Evolutionary conservation across 495 filamentous ascomycete genomes (phyloP).

Genomic region (Eremomyces bilateralis): DNA sequence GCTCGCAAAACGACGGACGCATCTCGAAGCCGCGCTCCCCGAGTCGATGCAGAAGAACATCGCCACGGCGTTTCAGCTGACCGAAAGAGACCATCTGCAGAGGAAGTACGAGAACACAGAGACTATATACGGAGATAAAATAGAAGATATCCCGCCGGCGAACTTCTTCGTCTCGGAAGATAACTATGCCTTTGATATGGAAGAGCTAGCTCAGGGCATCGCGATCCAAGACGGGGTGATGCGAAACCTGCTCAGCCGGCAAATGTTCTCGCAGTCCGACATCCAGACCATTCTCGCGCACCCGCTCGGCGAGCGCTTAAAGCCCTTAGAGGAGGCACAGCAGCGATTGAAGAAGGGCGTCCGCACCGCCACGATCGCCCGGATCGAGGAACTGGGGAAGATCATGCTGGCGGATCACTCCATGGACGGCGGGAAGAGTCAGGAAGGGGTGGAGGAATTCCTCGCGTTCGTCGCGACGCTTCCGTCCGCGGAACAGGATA

Average conservation of each 20-base stretch:
- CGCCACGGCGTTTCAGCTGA: constrained; percentile 14
- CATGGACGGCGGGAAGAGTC: constrained; percentile 13
- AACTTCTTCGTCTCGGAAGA: constrained; percentile 15
- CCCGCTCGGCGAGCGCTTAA: constrained; percentile 5
- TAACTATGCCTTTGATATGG: constrained; percentile 14
- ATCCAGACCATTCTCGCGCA: constrained; percentile 11
- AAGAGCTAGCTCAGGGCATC: constrained; percentile 11
- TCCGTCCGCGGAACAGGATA: constrained; percentile 17
- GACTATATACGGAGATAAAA: constrained; percentile 15
- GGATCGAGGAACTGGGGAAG: constrained; percentile 15
- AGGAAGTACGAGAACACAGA: constrained; percentile 15
- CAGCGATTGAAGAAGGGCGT: constrained; percentile 18
- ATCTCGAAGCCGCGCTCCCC: constrained; percentile 9
- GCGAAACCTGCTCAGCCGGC: constrained; percentile 12
- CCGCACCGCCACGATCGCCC: constrained; percentile 17
- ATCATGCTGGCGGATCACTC: constrained; percentile 17
- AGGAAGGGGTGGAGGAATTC: constrained; percentile 19
- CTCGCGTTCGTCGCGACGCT: constrained; percentile 18
- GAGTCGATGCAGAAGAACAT: constrained; percentile 6
- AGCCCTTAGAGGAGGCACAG: constrained; percentile 16
- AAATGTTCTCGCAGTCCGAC: constrained; percentile 14
- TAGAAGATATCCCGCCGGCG: constrained; percentile 12
- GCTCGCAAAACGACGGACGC: constrained; percentile 9
- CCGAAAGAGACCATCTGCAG: constrained; percentile 14
- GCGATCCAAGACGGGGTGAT: constrained; percentile 10